Conservation (phyloP, 305 asterid species). For the Salvia sclarea region DNA sequence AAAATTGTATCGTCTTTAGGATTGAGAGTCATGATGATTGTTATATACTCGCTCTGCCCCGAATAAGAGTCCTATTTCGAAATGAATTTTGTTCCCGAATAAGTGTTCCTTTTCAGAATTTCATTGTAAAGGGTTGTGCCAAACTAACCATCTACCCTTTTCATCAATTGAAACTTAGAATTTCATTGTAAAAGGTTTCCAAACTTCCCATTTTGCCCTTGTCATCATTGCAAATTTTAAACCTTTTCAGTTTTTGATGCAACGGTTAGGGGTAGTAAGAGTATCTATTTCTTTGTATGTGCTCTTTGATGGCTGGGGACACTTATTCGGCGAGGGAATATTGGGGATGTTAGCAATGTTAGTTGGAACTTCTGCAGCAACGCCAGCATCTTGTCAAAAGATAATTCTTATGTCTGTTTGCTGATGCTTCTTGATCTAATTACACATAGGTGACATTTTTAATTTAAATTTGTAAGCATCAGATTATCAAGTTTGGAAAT, state of each 20-base stretch:
- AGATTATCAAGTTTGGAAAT: not conserved
- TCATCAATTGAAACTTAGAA: too few species aligned
- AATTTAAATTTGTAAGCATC: not conserved
- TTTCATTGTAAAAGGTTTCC: too few species aligned
- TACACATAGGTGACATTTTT: not conserved
- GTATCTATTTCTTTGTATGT: too few species aligned
- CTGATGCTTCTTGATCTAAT: constrained; percentile 5
- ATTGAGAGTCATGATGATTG: not conserved
- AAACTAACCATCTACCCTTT: too few species aligned
- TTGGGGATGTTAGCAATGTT: constrained; percentile 6
- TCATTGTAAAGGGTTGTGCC: too few species aligned
- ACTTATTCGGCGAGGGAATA: not conserved
- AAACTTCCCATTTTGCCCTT: too few species aligned
- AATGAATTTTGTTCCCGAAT: not conserved
- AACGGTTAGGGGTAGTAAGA: too few species aligned
- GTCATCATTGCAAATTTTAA: too few species aligned
- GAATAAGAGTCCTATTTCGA: not conserved
- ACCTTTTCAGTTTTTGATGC: too few species aligned
- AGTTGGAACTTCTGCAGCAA: not conserved
- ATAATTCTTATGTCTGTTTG: not conserved
- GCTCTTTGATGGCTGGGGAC: too few species aligned
- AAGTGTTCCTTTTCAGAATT: too few species aligned
- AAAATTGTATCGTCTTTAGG: not conserved
- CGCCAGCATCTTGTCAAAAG: not conserved
- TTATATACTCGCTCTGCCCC: not conserved